Conservation (phyloP, 75 land plant genomes). For the Cunninghamia lanceolata region DNA sequence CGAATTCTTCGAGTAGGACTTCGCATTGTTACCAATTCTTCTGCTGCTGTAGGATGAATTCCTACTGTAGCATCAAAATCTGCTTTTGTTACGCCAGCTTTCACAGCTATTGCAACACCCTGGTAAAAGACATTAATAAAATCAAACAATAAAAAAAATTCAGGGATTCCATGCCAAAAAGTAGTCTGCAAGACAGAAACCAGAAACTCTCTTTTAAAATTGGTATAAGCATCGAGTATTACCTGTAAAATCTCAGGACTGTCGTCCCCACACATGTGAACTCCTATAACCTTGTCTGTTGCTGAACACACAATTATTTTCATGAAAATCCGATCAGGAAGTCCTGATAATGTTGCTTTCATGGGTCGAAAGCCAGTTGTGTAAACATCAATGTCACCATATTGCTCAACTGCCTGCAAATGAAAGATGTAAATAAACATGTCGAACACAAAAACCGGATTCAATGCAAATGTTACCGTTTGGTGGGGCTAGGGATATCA, state of each 20-base stretch:
- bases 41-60: conserved; percentile 98
- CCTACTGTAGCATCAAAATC: conserved; percentile 96
- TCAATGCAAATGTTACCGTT: background rate
- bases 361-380: conserved; percentile 86
- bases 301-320: conserved; percentile 86
- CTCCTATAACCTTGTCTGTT: conserved; percentile 83
- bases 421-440: background rate
- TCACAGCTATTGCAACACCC: conserved; percentile 98
- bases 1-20: conserved; percentile 77
- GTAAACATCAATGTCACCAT: conserved; percentile 88
- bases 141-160: background rate
- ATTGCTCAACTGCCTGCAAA: conserved; percentile 80
- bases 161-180: background rate
- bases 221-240: background rate
- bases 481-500: too few species aligned
- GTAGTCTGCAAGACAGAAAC: background rate
- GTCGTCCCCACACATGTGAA: conserved; percentile 99
- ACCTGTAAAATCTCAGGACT: conserved; percentile 96
- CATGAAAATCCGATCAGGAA: conserved; percentile 89
- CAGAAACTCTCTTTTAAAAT: background rate
- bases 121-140: conserved; percentile 23
- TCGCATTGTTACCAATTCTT: conserved; percentile 98
- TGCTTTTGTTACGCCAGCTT: conserved; percentile 91
- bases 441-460: background rate
- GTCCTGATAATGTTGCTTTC: conserved; percentile 97